phyloP scores from a whole-genome alignment of 129 eudicot genomes.

The sunflower (Helianthus annuus) region HanXRQr2.0-SUNRISE NC_035436.2:129548635-129549134 shows the following conservation, averaged over 20 bases:
- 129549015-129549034: too few relatives aligned
- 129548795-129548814: conserved; percentile 29
- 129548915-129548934: background rate
- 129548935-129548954: too few relatives aligned
- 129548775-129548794: background rate
- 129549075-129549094: too few relatives aligned
- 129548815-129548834: conserved; percentile 36
- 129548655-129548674: too few relatives aligned
- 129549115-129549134: background rate
- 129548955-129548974: background rate
- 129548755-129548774: conserved; percentile 20
- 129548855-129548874: conserved; percentile 21
- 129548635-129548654: too few relatives aligned
- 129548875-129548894: conserved; percentile 20
- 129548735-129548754: conserved; percentile 22
- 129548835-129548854: conserved; percentile 28
- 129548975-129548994: too few relatives aligned
- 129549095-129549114: background rate
- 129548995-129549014: too few relatives aligned
- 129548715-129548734: conserved; percentile 15
- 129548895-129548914: background rate
- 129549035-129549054: too few relatives aligned
- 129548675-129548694: background rate
- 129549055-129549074: too few relatives aligned
- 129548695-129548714: conserved; percentile 19